Evolutionary conservation across 2,329 filamentous ascomycete genomes (phyloP).

Genomic region (Leptographium wingfieldii): DNA sequence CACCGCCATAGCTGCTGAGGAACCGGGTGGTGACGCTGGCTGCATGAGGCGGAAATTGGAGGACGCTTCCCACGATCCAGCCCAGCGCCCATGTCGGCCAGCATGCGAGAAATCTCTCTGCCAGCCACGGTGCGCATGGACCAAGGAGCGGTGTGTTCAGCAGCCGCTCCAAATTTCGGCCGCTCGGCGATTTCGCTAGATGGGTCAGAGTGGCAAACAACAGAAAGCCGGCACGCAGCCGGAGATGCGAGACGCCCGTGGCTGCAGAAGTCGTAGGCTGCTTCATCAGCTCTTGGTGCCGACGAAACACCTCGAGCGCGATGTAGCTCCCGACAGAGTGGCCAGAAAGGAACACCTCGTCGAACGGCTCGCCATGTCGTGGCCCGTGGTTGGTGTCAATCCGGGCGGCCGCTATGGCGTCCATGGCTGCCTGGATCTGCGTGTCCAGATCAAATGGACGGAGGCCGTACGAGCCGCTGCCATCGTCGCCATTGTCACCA

Average conservation of each 20-base stretch:
- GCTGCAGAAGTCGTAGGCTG: background rate
- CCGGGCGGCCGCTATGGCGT: constrained; percentile 22
- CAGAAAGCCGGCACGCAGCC: constrained; percentile 42
- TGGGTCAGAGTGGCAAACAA: constrained; percentile 67
- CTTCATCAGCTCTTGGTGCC: constrained; percentile 26
- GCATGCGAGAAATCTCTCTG: constrained; percentile 27
- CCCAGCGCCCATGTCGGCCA: constrained; percentile 26
- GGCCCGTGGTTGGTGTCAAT: constrained; percentile 16
- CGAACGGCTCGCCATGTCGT: constrained; percentile 28
- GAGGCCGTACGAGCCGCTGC: constrained; percentile 16
- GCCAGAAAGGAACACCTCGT: constrained; percentile 53
- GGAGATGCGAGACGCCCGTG: constrained; percentile 16
- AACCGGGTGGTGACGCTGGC: constrained; percentile 39
- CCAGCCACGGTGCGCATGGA: constrained; percentile 26
- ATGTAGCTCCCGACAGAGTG: constrained; percentile 68
- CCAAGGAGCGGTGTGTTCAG: constrained; percentile 29
- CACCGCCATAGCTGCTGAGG: constrained; percentile 41
- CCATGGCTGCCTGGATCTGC: constrained; percentile 35
- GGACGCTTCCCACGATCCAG: constrained; percentile 28
- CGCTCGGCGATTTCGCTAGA: constrained; percentile 50
- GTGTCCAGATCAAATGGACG: constrained; percentile 39
- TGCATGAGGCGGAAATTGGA: constrained; percentile 34
- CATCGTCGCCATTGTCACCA: constrained; percentile 34
- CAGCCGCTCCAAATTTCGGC: constrained; percentile 35
- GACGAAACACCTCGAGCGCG: constrained; percentile 51